Percentiles rank a stretch among this genome's conserved stretches.
Conservation (phyloP, 768 basidiomycete species). For the Punctularia strigosozonata region DNA sequence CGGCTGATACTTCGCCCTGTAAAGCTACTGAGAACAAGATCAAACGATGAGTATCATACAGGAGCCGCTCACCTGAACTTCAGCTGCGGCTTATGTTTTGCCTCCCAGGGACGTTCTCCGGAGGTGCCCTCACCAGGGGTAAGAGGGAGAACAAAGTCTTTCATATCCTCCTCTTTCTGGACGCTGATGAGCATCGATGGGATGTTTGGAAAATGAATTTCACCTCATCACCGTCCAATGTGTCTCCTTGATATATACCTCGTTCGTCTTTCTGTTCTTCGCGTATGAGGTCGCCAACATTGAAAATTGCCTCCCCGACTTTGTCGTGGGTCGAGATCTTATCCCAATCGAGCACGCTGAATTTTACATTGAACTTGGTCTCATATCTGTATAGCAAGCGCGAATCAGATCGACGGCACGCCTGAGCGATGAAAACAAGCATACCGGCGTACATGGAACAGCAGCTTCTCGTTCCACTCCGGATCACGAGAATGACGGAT, state of each 20-base stretch:
- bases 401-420: too few species aligned
- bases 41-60: too few species aligned
- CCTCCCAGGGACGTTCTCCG: conserved; percentile 65
- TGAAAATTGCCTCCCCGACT: conserved; percentile 69
- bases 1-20: conserved; percentile 92
- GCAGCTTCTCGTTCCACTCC: conserved; percentile 87
- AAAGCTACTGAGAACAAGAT: too few species aligned
- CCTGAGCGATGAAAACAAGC: too few species aligned
- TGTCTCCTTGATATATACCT: too few species aligned
- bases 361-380: conserved; percentile 61
- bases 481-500: conserved; percentile 81
- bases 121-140: conserved; percentile 46
- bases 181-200: conserved; percentile 1
- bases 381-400: too few species aligned
- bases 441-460: conserved; percentile 91
- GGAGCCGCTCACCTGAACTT: too few species aligned
- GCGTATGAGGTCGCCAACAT: conserved; percentile 51
- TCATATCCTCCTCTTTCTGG: too few species aligned
- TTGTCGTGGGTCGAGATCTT: conserved; percentile 84
- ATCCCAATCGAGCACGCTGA: conserved; percentile 93
- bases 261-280: conserved; percentile 35
- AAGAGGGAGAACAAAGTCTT: conserved; percentile 58
- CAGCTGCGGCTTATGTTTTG: conserved; percentile 58
- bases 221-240: too few species aligned
- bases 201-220: neutral